Evolutionary conservation across 768 basidiomycete genomes (phyloP).

Genomic region (Termitomyces titanicus): DNA sequence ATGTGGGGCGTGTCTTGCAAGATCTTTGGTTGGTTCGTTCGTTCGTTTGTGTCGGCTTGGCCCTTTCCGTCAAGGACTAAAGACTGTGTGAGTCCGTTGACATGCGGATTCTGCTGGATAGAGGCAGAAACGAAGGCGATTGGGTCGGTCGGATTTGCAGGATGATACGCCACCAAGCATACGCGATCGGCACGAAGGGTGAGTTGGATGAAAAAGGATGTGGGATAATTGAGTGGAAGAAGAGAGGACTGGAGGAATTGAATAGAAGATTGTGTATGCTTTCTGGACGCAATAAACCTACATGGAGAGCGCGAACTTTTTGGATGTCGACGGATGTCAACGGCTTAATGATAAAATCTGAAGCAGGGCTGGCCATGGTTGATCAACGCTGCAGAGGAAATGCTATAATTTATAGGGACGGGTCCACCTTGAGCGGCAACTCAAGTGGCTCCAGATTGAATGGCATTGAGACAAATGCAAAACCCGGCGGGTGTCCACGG

Average conservation of each 20-base stretch:
- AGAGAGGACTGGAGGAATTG: slow-evolving; percentile 25
- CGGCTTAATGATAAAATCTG: slow-evolving; percentile 26
- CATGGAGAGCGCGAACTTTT: slow-evolving; percentile 38
- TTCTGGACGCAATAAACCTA: slow-evolving; percentile 21
- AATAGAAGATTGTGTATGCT: slow-evolving; percentile 1
- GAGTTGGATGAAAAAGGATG: slow-evolving; percentile 44
- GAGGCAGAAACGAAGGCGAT: slow-evolving; percentile 44
- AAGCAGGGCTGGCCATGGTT: slow-evolving; percentile 1
- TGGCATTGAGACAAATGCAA: neutral
- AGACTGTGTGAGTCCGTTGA: slow-evolving; percentile 6
- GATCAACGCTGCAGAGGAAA: slow-evolving; percentile 3
- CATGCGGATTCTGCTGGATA: slow-evolving; percentile 23
- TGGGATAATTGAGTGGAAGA: slow-evolving; percentile 37
- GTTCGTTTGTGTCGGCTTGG: slow-evolving; percentile 10
- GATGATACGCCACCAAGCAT: slow-evolving; percentile 38
- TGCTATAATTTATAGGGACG: neutral
- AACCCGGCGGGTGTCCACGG: slow-evolving; percentile 11
- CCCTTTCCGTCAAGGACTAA: slow-evolving; percentile 5
- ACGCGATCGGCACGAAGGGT: slow-evolving; percentile 35
- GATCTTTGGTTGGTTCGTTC: too few species aligned
- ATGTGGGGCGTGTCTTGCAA: slow-evolving; percentile 26
- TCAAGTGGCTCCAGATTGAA: neutral
- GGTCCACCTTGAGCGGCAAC: neutral
- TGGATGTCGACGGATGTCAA: slow-evolving; percentile 33
- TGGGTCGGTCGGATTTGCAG: slow-evolving; percentile 23